Base-by-base conservation (phyloP, 1,284 basidiomycete genomes). In the Pyrrhoderma noxium region DNA sequence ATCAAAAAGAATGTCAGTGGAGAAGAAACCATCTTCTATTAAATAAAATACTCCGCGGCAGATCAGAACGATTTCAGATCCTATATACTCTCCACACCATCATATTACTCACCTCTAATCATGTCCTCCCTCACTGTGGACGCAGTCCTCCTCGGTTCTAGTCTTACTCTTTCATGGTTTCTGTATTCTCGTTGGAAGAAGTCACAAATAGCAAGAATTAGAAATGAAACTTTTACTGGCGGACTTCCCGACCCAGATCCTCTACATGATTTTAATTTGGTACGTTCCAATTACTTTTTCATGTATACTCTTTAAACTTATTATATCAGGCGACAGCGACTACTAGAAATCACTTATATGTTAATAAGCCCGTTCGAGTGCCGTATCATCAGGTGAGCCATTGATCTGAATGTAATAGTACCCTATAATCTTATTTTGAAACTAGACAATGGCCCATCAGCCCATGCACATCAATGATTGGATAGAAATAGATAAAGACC, bases 401-500 rank as follows among this genome's bases (percentile, higher is more conserved):
- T 43, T 22, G 21, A 39, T 8, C 25, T 11, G 11, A 23, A 47
- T 31, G 11, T n/a, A 45, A 18, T 27, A 0, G 8, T 36, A 23
- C 37, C 23, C 46, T 43, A 14, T 42, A 43, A 23, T 19, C 23
- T 34, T 7, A 5, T 16, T 38, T 3, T n/a, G 16, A 14, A 11
- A 41, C 13, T 49, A 67, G 64, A 68, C 67, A 8, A 68, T 68
- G 66, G 60, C 67, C 2, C 70, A 72, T 47, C 70, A 70, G 55
- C 67, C 68, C 0, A 70, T 72, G 67, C 60, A 68, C 21, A 58
- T 63, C 34, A 67, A 71, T 45, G 57, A 72, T 54, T 72, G 70
- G 70, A 71, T 72, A 22, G 70, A 72, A 58, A 66, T 71, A 21
- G 69, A 70, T 59, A 64, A 64, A 44, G 63, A 69, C 45, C 69